phyloP scores from a whole-genome alignment of 208 protist genomes.

The Phytomonas sp. region DNA sequence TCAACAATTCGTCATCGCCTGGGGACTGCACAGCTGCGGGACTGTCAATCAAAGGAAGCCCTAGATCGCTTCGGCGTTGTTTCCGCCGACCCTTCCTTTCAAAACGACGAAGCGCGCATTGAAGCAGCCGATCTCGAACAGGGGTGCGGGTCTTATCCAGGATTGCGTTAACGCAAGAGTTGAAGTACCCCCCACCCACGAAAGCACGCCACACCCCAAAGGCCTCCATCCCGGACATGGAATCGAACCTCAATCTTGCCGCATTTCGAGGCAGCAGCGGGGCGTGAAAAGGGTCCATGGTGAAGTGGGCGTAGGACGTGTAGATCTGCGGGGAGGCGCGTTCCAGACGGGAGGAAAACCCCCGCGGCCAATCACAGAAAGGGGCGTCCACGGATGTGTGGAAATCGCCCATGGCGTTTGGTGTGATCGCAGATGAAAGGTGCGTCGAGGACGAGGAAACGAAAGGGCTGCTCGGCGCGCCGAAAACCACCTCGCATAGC shows the following conservation, averaged over 20 bases:
- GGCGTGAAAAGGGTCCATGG: conserved; percentile 68
- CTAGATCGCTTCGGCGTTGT: too few species aligned
- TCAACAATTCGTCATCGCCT: not conserved
- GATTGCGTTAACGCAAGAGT: conserved; percentile 49
- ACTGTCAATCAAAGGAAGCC: too few species aligned
- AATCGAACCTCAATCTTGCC: conserved; percentile 41
- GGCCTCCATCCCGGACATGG: conserved; percentile 33
- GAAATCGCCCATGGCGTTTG: conserved; percentile 16
- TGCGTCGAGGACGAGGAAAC: not conserved
- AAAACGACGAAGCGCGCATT: conserved; percentile 33
- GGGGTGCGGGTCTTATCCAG: conserved; percentile 63
- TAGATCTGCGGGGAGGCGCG: conserved; percentile 45
- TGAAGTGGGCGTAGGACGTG: conserved; percentile 37
- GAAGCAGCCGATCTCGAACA: conserved; percentile 56
- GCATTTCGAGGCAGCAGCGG: conserved; percentile 59
- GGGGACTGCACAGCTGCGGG: too few species aligned
- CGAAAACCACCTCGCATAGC: conserved; percentile 73
- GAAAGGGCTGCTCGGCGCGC: conserved; percentile 11
- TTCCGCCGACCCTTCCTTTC: too few species aligned
- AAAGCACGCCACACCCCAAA: conserved; percentile 77
- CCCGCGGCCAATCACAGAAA: conserved; percentile 66
- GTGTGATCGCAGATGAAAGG: not conserved
- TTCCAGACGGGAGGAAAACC: conserved; percentile 52
- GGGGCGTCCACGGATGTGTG: conserved; percentile 31
- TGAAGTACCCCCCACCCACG: conserved; percentile 69